Conservation (phyloP, 305 asterid species). For the Fraxinus greggii region DNA sequence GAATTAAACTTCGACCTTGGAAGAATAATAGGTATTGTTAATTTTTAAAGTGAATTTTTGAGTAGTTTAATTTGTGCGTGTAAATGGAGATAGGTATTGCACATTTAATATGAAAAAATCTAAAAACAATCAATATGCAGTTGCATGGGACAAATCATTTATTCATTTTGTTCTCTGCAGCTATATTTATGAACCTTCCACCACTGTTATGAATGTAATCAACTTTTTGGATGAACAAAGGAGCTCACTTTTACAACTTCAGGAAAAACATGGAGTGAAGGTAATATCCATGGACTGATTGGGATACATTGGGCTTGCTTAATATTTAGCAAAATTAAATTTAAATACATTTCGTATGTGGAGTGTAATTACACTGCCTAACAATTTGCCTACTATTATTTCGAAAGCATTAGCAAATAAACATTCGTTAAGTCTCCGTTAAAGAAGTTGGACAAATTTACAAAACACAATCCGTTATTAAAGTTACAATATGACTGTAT, state of each 20-base stretch:
- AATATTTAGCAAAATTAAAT: neutral
- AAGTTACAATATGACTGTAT: neutral
- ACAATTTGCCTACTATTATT: neutral
- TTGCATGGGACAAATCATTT: slow-evolving; percentile 1
- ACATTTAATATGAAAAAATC: slow-evolving; percentile 1
- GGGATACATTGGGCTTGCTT: neutral
- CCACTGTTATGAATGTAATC: slow-evolving; percentile 61
- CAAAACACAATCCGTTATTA: neutral
- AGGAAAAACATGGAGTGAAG: slow-evolving; percentile 88
- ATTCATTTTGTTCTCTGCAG: slow-evolving; percentile 41
- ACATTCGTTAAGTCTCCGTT: neutral
- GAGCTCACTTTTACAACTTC: slow-evolving; percentile 69
- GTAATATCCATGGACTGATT: slow-evolving; percentile 34
- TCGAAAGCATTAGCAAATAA: neutral
- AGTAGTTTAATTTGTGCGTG: slow-evolving; percentile 10
- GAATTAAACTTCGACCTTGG: slow-evolving; percentile 88
- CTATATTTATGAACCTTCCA: slow-evolving; percentile 85
- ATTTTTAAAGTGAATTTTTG: neutral
- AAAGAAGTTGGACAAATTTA: neutral
- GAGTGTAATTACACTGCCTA: neutral
- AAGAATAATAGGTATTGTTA: slow-evolving; percentile 70
- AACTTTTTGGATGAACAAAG: slow-evolving; percentile 69
- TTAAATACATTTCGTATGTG: neutral
- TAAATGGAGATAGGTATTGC: neutral
- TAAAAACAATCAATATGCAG: neutral